Evolutionary conservation across 176 grass and related monocot species (phyloP).

Genomic region (Lolium perenne): DNA sequence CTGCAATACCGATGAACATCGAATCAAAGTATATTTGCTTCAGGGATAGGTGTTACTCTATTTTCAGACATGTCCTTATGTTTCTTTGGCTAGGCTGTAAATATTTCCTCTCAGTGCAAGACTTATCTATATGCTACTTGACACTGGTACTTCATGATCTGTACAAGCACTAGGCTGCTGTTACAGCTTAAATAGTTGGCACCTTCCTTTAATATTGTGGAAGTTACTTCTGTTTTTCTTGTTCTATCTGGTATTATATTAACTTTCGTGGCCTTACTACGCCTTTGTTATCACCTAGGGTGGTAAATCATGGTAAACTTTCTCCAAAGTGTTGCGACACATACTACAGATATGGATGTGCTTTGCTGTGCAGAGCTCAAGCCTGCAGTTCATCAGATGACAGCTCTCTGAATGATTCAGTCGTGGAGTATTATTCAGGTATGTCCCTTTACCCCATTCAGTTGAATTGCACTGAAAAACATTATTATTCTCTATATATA

Average conservation of each 20-base stretch:
- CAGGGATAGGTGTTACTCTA: neutral
- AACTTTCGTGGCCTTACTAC: neutral
- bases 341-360: slow-evolving; percentile 86
- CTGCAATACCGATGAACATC: neutral
- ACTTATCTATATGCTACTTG: neutral
- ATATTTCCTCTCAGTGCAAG: neutral
- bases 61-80: neutral
- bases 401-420: too few species aligned
- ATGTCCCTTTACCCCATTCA: too few species aligned
- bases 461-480: too few species aligned
- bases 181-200: neutral
- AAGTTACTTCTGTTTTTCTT: neutral
- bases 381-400: neutral
- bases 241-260: neutral
- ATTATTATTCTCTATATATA: too few species aligned
- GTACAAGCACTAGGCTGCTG: slow-evolving; percentile 4
- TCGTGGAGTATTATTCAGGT: too few species aligned
- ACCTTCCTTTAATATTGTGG: neutral
- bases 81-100: neutral
- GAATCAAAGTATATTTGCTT: neutral
- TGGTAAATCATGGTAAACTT: slow-evolving; percentile 69
- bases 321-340: slow-evolving; percentile 74
- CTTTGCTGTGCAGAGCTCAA: slow-evolving; percentile 79
- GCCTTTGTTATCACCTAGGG: slow-evolving; percentile 41
- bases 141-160: neutral